A percentile compares a stretch with the other conserved stretches of the same genome.
These are phyloP conservation scores for Paramecium octaurelia DNA, from an alignment of 73 alveolate species.

Conservation along the genomic window DNA sequence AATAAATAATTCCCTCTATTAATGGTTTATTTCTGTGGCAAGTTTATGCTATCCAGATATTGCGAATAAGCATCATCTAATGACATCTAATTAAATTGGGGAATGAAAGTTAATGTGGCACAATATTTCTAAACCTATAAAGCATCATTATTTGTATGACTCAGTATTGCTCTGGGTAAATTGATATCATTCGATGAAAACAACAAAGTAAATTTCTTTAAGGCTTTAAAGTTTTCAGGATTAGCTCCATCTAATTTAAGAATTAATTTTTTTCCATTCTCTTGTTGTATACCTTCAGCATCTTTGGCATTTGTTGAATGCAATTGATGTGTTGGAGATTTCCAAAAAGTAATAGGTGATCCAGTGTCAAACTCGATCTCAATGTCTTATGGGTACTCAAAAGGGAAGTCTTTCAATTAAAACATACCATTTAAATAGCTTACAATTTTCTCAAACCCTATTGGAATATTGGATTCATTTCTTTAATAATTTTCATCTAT, in stretches of 20 bases:
- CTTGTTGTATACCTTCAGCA: neutral
- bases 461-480: neutral
- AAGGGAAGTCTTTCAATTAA: neutral
- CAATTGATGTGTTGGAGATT: neutral
- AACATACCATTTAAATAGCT: neutral
- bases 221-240: neutral
- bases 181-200: neutral
- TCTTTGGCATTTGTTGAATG: neutral
- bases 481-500: neutral
- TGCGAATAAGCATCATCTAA: neutral
- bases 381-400: neutral
- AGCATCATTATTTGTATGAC: neutral
- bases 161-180: neutral
- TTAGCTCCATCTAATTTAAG: neutral
- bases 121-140: neutral
- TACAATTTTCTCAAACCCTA: too few relatives aligned
- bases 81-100: neutral
- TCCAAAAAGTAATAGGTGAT: neutral
- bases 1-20: conserved; percentile 66
- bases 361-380: neutral
- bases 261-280: neutral
- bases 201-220: neutral
- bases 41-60: neutral
- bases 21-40: neutral
- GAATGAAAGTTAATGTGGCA: conserved; percentile 35